Conservation (phyloP, 2,329 filamentous ascomycete species). For the Passalora sequoiae region DNA sequence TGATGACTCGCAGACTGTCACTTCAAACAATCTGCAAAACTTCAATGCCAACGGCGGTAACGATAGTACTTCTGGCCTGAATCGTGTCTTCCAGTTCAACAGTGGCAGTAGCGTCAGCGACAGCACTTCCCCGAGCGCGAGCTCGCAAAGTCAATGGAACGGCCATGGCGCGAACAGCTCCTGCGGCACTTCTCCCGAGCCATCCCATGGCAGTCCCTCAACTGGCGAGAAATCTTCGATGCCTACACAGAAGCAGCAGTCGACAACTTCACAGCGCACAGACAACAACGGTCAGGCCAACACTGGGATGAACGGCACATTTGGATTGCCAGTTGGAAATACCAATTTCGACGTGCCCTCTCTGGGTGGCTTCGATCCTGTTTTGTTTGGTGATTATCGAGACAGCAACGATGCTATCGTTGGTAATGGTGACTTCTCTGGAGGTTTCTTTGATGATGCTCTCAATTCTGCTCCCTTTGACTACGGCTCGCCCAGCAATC, state of each 20-base stretch:
- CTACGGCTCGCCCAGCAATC: slow-evolving; percentile 74
- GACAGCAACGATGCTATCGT: slow-evolving; percentile 82
- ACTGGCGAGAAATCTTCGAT: slow-evolving; percentile 46
- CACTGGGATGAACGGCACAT: slow-evolving; percentile 17
- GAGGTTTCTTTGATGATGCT: slow-evolving; percentile 69
- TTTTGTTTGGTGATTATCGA: slow-evolving; percentile 86
- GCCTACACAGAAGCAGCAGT: slow-evolving; percentile 36
- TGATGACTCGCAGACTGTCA: slow-evolving; percentile 18
- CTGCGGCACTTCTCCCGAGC: slow-evolving; percentile 74
- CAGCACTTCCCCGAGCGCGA: slow-evolving; percentile 49
- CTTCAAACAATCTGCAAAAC: slow-evolving; percentile 14
- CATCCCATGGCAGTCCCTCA: slow-evolving; percentile 64
- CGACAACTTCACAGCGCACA: slow-evolving; percentile 9
- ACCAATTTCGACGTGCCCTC: slow-evolving; percentile 27
- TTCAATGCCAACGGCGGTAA: slow-evolving; percentile 34
- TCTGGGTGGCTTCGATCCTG: slow-evolving; percentile 77
- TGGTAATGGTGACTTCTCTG: slow-evolving; percentile 62
- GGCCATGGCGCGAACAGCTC: slow-evolving; percentile 56
- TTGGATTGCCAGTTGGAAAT: slow-evolving; percentile 14
- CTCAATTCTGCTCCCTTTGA: slow-evolving; percentile 46
- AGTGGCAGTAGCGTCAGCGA: slow-evolving; percentile 42
- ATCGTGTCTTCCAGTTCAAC: slow-evolving; percentile 49
- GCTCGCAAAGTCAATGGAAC: slow-evolving; percentile 48
- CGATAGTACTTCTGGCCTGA: slow-evolving; percentile 41
- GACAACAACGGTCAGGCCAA: slow-evolving; percentile 16